Conservation (phyloP, 225 moss, liverwort and hornwort species). For the Bryum argenteum region DNA sequence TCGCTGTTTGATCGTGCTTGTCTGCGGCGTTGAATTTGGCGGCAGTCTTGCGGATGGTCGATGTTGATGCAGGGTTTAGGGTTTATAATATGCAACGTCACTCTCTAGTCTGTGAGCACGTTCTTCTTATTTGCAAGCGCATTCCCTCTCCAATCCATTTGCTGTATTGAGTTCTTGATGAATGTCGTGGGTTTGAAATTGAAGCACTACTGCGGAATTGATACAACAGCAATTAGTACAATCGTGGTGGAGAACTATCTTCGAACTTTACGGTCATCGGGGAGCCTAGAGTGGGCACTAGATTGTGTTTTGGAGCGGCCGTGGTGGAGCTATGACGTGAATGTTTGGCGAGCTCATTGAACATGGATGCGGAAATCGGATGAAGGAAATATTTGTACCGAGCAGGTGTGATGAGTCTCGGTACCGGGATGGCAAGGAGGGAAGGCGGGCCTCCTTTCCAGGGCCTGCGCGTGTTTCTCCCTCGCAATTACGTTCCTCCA, state of each 20-base stretch:
- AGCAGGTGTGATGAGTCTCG: conserved; percentile 25
- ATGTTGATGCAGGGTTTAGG: conserved; percentile 16
- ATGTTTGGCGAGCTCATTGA: conserved; percentile 14
- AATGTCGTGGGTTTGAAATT: not conserved
- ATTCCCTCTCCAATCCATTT: not conserved
- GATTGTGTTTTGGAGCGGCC: conserved; percentile 11
- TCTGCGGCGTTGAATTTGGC: not conserved
- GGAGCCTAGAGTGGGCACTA: conserved; percentile 11
- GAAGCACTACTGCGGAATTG: not conserved
- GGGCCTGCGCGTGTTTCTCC: conserved; percentile 52
- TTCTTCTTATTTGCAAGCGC: not conserved
- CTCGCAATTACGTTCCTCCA: conserved; percentile 59
- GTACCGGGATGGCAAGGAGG: conserved; percentile 36
- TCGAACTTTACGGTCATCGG: not conserved
- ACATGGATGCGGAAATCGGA: conserved; percentile 1
- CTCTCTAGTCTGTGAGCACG: not conserved
- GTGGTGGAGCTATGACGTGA: conserved; percentile 5
- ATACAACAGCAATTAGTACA: conserved; percentile 1
- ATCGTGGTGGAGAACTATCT: conserved; percentile 11
- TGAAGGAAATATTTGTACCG: conserved; percentile 2
- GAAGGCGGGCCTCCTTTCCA: conserved; percentile 41
- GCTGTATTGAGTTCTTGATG: not conserved
- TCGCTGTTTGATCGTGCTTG: conserved; percentile 3
- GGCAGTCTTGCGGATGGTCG: not conserved
- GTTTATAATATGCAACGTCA: conserved; percentile 1